Evolutionary conservation across 768 basidiomycete species (phyloP), one percentile per base, ranked within the genome.

Genomic region (Boletus patriciae): DNA sequence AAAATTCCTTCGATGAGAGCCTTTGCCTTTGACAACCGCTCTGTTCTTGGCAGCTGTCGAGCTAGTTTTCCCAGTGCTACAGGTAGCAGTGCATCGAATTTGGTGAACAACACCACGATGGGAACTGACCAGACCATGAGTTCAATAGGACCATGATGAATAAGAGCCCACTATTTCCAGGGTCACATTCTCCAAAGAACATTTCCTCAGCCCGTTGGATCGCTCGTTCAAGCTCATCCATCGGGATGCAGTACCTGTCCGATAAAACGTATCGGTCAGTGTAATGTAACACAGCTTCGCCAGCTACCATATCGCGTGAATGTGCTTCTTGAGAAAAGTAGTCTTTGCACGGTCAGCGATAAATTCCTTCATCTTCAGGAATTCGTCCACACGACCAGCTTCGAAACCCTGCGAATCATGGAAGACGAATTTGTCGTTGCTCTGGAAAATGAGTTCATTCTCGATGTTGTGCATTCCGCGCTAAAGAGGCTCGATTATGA

Each of bases 161-260:
- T 1, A 29, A 10, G 9, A 9, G 29, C 29, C 10, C 8, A 29
- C 29, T 29, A 10, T 29, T 29, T 29, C 29, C 29, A 29, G 29
- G 29, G 29, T 29, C 29, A 10, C 29, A 29, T 29, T 29, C 29
- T 10, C 9, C 9, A 10, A 29, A 29, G 29, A 29, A 29, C 29
- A 10, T 29, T 10, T 29, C 29, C 29, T 29, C 29, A 9, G 29
- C 9, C 9, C 29, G 29, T 29, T 29, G 9, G 29, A 29, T 29
- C 8, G 29, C 29, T 10, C 29, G 29, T 0, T 29, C 1, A 9
- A 29, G 15, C 3, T 44, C 44, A 10, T 58, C 57, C 57, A 58
- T 55, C 11, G 57, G 45, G 19, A 55, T 55, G 34, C 52, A 55
- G 16, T 57, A 57, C 55, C 55, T 57, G 18, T 33, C 18, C 19